Conservation (phyloP, 805 yeast genomes). For the Wickerhamiella lipophila region DNA sequence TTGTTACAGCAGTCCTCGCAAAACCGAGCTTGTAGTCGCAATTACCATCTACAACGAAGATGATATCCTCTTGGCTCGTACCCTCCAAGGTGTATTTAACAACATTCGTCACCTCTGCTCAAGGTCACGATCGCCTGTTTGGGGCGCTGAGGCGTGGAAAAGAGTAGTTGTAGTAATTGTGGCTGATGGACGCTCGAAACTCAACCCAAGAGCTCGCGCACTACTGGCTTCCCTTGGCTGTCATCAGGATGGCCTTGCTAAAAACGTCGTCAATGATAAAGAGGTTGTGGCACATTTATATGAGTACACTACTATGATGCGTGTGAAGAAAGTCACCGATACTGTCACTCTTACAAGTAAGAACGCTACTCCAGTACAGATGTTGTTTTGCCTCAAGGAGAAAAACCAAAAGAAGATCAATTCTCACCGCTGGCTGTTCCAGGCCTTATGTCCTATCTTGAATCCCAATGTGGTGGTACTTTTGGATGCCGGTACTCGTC, state of each 20-base stretch:
- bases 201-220: slow-evolving; percentile 66
- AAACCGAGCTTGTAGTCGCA: slow-evolving; percentile 75
- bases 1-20: slow-evolving; percentile 62
- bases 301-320: slow-evolving; percentile 87
- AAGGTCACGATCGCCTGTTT: slow-evolving; percentile 47
- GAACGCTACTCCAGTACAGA: slow-evolving; percentile 65
- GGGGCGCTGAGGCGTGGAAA: slow-evolving; percentile 98
- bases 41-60: slow-evolving; percentile 86
- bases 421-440: slow-evolving; percentile 94
- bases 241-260: slow-evolving; percentile 92
- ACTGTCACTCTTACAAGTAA: slow-evolving; percentile 57
- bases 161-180: slow-evolving; percentile 81
- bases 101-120: slow-evolving; percentile 67
- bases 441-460: slow-evolving; percentile 73
- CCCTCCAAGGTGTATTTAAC: slow-evolving; percentile 81
- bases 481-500: slow-evolving; percentile 91
- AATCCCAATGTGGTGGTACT: slow-evolving; percentile 74
- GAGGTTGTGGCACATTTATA: slow-evolving; percentile 78
- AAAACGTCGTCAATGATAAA: slow-evolving; percentile 71
- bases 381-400: slow-evolving; percentile 82
- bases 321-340: slow-evolving; percentile 54
- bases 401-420: slow-evolving; percentile 81
- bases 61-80: slow-evolving; percentile 68
- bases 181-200: slow-evolving; percentile 81
- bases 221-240: slow-evolving; percentile 77